Evolutionary conservation across 306 rosid species (phyloP).

Genomic region (Urtica urens): DNA sequence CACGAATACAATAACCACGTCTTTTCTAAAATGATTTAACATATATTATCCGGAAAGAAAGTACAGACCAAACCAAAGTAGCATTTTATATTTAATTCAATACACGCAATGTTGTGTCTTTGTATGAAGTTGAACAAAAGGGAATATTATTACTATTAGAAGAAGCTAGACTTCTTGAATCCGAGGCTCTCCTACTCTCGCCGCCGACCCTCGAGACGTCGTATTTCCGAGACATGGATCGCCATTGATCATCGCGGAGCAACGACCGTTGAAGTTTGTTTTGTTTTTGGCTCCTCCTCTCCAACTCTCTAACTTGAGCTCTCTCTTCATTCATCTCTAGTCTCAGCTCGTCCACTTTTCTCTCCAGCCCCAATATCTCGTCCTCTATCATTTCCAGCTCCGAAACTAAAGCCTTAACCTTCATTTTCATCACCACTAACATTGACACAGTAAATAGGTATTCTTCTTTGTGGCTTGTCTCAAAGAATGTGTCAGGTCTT

Average conservation of each 20-base stretch:
- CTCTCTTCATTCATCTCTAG: constrained; percentile 40
- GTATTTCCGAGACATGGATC: constrained; percentile 34
- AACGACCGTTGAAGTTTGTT: constrained; percentile 21
- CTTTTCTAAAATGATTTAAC: too few species aligned
- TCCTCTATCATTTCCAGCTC: constrained; percentile 65
- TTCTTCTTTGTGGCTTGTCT: background rate
- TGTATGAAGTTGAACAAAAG: too few species aligned
- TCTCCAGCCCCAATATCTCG: constrained; percentile 56
- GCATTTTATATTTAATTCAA: too few species aligned
- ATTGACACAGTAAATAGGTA: too few species aligned
- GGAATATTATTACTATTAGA: constrained; percentile 49
- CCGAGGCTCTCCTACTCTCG: constrained; percentile 19
- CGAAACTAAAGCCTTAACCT: constrained; percentile 52
- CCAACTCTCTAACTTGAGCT: constrained; percentile 34
- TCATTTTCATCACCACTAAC: constrained; percentile 12
- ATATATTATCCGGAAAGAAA: too few species aligned
- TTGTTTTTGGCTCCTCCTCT: constrained; percentile 21
- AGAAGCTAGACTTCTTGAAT: constrained; percentile 40
- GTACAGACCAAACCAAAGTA: too few species aligned
- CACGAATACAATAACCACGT: too few species aligned
- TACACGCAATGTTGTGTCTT: too few species aligned
- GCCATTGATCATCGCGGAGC: constrained; percentile 14
- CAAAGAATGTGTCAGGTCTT: background rate
- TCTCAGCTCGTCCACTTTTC: constrained; percentile 58
- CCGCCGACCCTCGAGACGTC: constrained; percentile 17